Percentiles rank a stretch among this genome's conserved stretches.
These are phyloP conservation scores for Leptodontidium sp. DNA, from an alignment of 2,329 filamentous ascomycete genomes.

Conservation along the genomic window DNA sequence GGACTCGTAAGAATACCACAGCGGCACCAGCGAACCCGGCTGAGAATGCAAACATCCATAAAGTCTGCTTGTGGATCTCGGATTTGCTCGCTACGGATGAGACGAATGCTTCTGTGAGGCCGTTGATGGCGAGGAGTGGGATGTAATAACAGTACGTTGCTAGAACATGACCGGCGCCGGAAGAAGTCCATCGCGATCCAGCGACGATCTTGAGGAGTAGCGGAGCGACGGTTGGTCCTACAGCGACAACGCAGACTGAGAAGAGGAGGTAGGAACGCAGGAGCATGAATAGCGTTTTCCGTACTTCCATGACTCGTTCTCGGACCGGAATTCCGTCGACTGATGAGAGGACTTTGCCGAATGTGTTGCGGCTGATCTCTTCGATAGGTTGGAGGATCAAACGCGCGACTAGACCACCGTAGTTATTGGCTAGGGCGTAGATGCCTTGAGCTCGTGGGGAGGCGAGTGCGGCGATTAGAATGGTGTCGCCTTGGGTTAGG, in stretches of 20 bases:
- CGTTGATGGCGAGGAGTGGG: constrained; percentile 90
- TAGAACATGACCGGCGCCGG: constrained; percentile 77
- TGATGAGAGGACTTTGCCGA: constrained; percentile 76
- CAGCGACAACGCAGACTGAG: constrained; percentile 69
- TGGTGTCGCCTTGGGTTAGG: constrained; percentile 91
- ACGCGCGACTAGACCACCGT: constrained; percentile 86
- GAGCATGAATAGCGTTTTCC: constrained; percentile 66
- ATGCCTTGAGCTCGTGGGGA: constrained; percentile 84
- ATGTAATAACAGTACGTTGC: constrained; percentile 91
- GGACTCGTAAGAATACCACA: constrained; percentile 75
- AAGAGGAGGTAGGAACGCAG: constrained; percentile 79
- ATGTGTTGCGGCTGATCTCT: constrained; percentile 89
- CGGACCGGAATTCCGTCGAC: constrained; percentile 38
- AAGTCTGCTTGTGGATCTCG: constrained; percentile 79
- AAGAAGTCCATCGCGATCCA: constrained; percentile 77
- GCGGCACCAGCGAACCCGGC: constrained; percentile 77
- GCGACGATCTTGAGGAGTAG: constrained; percentile 78
- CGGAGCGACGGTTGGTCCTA: constrained; percentile 81
- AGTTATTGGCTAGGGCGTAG: constrained; percentile 94
- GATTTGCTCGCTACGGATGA: constrained; percentile 80
- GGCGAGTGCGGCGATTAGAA: constrained; percentile 83
- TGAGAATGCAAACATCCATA: constrained; percentile 87
- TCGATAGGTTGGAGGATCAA: constrained; percentile 95
- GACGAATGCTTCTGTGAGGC: constrained; percentile 91
- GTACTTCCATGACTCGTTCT: constrained; percentile 52